Evolutionary conservation across 2,329 filamentous ascomycete genomes (phyloP), one percentile per base, ranked within the genome.

Genomic region (Aspergillus latus): DNA sequence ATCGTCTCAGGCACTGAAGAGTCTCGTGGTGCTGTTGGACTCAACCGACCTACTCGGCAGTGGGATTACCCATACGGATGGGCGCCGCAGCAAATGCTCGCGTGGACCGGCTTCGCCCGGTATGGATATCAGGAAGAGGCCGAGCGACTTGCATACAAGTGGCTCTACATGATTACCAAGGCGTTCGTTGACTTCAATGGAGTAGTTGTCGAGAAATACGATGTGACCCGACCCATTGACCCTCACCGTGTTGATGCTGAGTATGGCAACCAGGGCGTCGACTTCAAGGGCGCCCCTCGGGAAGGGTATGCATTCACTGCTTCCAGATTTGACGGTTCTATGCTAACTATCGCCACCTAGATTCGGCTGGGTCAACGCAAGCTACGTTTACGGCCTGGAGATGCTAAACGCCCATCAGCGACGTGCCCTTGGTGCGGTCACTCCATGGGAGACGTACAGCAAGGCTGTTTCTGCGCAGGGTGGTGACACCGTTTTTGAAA

Each of bases 21-120:
- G 73, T 96, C 91, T 53, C 89, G 94, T 44, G 94, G 94, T 40
- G 78, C 81, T 32, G 80, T 96, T 59, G 87, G 89, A 10, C 76
- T 97, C 37, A 85, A 92, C 65, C 84, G 93, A 47, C 94, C 94
- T 7, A 97, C 97, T 73, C 86, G 94, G 65, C 94, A 99, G 72
- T 99, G 94, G 94, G 94, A 99, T 72, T 97, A 92, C 72, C 94
- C 94, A 0, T 97, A 94, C 70, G 94, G 94, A 58, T 99, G 94
- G 94, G 94, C 94, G 54, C 94, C 94, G 32, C 94, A 99, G 79
- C 94, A 99, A 78, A 97, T 99, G 78, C 84, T 99, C 42, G 93
- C 94, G 0, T 99, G 94, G 94, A 92, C 90, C 1, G 94, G 92
- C 2, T 79, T 99, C 57, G 84, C 92, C 67, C 88, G 92, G 15